These are phyloP conservation scores for Eutrema yunnanense DNA, from an alignment of 345 rosid genomes.

Conservation along the genomic window DNA sequence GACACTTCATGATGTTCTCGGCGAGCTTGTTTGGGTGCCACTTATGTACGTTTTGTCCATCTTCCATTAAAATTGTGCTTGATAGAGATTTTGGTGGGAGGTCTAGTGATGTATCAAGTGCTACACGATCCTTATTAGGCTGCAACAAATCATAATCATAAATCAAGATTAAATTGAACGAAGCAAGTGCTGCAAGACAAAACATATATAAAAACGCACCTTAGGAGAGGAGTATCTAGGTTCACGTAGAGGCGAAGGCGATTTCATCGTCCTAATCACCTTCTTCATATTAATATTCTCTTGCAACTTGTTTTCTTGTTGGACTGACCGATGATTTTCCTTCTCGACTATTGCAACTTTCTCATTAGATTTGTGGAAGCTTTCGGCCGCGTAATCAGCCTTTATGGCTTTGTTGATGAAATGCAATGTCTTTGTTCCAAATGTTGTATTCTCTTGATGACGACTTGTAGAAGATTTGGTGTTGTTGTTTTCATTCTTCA, in stretches of 20 bases:
- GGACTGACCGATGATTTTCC: constrained; percentile 38
- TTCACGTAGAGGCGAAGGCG: constrained; percentile 69
- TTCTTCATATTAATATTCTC: constrained; percentile 30
- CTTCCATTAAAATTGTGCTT: constrained; percentile 48
- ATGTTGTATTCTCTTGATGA: constrained; percentile 38
- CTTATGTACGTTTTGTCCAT: constrained; percentile 45
- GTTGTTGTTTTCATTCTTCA: constrained; percentile 18
- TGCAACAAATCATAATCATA: constrained; percentile 20
- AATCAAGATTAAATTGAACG: neutral
- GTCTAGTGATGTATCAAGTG: constrained; percentile 38
- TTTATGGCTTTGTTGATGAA: constrained; percentile 89
- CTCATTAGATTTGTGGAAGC: constrained; percentile 43
- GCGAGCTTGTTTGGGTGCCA: constrained; percentile 86
- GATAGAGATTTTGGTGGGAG: constrained; percentile 50
- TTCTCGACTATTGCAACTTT: constrained; percentile 32
- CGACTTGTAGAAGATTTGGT: constrained; percentile 16
- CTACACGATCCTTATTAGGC: constrained; percentile 53
- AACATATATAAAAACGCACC: constrained; percentile 28
- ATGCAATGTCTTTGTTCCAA: constrained; percentile 81
- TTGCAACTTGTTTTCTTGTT: constrained; percentile 33
- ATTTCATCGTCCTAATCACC: constrained; percentile 41
- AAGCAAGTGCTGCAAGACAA: neutral
- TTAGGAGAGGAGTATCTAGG: constrained; percentile 60
- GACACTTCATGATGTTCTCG: constrained; percentile 77
- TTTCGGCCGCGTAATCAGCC: constrained; percentile 52